phyloP scores from a whole-genome alignment of 306 rosid species.

The Inga oerstediana region DNA sequence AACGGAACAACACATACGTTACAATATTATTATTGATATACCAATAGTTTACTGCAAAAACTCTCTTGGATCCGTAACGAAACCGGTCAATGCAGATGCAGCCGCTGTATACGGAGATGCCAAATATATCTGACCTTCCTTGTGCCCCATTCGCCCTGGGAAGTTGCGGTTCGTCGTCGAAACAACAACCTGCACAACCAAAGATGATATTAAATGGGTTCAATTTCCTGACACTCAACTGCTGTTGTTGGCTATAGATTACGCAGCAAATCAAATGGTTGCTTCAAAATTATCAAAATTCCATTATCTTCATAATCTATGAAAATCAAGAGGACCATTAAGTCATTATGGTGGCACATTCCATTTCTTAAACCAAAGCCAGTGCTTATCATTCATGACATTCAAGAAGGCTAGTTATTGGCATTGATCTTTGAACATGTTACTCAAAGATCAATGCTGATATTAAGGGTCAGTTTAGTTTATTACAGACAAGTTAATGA shows the following conservation, averaged over 20 bases:
- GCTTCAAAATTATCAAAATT: slow-evolving; percentile 21
- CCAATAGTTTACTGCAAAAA: slow-evolving; percentile 65
- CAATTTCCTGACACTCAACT: not conserved
- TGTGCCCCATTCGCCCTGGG: slow-evolving; percentile 98
- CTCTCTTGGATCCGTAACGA: slow-evolving; percentile 90
- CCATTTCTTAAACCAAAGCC: not conserved
- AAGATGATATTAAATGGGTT: not conserved
- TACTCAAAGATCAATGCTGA: not conserved
- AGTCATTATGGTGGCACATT: not conserved
- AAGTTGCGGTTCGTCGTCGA: slow-evolving; percentile 85
- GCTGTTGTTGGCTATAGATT: too few species aligned
- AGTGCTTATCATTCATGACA: slow-evolving; percentile 6
- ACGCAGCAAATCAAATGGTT: not conserved
- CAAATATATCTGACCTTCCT: slow-evolving; percentile 86
- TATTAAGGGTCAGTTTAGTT: not conserved
- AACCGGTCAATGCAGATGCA: slow-evolving; percentile 97
- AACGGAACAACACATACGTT: slow-evolving; percentile 14
- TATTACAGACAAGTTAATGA: slow-evolving; percentile 5
- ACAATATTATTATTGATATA: not conserved
- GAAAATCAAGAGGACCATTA: not conserved
- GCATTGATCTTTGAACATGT: not conserved
- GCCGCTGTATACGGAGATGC: slow-evolving; percentile 98
- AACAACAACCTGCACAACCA: slow-evolving; percentile 71
- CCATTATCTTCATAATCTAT: not conserved
- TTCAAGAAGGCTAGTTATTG: not conserved